A percentile compares a stretch with the other conserved stretches of the same genome.
Evolutionary conservation across 2,329 filamentous ascomycete genomes (phyloP).

Genomic region (Kalmusia sp.): DNA sequence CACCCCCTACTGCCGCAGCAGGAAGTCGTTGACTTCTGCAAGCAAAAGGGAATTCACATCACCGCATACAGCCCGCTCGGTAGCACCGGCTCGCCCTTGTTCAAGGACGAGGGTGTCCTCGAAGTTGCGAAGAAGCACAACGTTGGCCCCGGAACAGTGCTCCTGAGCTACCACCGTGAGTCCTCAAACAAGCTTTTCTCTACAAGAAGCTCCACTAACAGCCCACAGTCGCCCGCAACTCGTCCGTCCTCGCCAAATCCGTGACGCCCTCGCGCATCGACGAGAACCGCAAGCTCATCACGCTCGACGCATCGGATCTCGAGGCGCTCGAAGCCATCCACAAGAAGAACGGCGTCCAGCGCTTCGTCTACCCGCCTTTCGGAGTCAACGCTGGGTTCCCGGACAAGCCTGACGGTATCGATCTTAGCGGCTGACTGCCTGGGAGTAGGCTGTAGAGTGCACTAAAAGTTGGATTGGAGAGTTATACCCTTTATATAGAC

Average conservation of each 20-base stretch:
- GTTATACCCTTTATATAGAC: slow-evolving; percentile 10
- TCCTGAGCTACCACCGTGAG: slow-evolving; percentile 77
- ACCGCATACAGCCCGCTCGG: slow-evolving; percentile 70
- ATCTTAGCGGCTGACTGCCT: slow-evolving; percentile 40
- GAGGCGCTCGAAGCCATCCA: slow-evolving; percentile 55
- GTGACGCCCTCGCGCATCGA: slow-evolving; percentile 73
- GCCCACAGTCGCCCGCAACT: slow-evolving; percentile 68
- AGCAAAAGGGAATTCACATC: slow-evolving; percentile 71
- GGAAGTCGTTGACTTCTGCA: slow-evolving; percentile 74
- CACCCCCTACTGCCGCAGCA: slow-evolving; percentile 75
- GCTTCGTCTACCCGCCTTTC: slow-evolving; percentile 58
- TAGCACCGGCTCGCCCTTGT: slow-evolving; percentile 56
- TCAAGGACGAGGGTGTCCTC: slow-evolving; percentile 55
- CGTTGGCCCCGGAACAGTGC: slow-evolving; percentile 60
- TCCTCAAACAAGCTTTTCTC: no score
- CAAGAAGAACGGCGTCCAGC: slow-evolving; percentile 55
- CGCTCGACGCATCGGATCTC: slow-evolving; percentile 69
- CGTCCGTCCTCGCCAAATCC: slow-evolving; percentile 76
- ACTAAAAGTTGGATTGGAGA: neutral
- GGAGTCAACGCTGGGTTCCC: slow-evolving; percentile 58
- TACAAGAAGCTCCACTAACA: no score
- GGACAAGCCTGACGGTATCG: slow-evolving; percentile 52
- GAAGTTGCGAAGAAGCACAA: slow-evolving; percentile 59
- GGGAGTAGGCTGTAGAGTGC: slow-evolving; percentile 13
- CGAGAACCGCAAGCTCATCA: slow-evolving; percentile 71